Base-by-base conservation (phyloP, 805 yeast species). In the Candida sakaeoensis region DNA sequence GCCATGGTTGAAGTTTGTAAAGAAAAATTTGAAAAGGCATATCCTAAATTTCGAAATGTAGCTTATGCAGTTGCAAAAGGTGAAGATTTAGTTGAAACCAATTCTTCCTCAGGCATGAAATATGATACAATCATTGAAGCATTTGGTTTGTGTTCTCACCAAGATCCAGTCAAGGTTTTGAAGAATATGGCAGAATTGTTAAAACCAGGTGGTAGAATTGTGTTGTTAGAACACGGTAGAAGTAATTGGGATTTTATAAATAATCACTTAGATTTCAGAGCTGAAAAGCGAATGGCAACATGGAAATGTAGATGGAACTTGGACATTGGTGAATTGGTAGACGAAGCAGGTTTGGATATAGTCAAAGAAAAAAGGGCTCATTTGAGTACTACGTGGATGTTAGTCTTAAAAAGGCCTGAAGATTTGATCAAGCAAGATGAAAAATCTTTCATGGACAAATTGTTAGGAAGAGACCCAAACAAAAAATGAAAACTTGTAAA, bases 271-370 rank as follows among this genome's bases (percentile, higher is more conserved):
- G 97, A 93, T 59, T 77, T 78, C 44, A 72, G 93, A 46, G 90
- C 96, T 3, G 89, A 79, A 45, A 77, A 79, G 50, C 82, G 96
- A 61, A 77, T 90, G 65, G 77, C 83, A 43, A 79, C 82, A 3
- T 93, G 98, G 97, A 99, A 96, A 1, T 93, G 99, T 61, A 72
- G 98, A 55, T 93, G 98, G 97, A 93, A 93, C 57, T 67, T 93
- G 47, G 98, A 93, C 56, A 86, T 93, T 49, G 95, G 90, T 17
- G 95, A 84, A 51, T 70, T 93, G 29, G 73, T 93, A 19, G 90
- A 85, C 55, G 80, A 79, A 43, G 81, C 95, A 5, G 95, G 95
- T 0, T 68, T 93, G 41, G 90, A 85, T 48, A 75, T 93, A 32
- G 86, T 89, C 2, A 80, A 79, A 49, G 91, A 86, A 53, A 79